These are phyloP conservation scores for Leishmania tropica DNA, from an alignment of 208 protist species.

Conservation along the genomic window DNA sequence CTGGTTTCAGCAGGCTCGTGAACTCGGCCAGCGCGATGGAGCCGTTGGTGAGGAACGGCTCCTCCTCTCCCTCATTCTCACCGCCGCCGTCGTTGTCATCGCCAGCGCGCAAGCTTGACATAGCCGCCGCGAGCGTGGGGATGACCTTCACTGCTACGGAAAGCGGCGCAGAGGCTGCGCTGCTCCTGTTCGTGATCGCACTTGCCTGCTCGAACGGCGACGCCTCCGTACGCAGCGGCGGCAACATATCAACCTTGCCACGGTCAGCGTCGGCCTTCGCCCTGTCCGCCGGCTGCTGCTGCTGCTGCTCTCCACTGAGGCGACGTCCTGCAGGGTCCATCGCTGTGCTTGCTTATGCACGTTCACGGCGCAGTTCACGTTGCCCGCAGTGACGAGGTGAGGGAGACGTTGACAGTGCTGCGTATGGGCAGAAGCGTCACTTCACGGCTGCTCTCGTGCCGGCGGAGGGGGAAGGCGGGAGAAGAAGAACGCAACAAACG, in stretches of 20 bases:
- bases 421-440: not conserved
- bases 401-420: not conserved
- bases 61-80: conserved; percentile 10
- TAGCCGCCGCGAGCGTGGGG: conserved; percentile 1
- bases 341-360: not conserved
- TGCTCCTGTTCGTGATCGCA: not conserved
- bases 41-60: conserved; percentile 39
- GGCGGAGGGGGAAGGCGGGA: not conserved
- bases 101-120: not conserved
- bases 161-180: not conserved
- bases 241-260: not conserved
- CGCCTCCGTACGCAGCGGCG: too few relatives aligned
- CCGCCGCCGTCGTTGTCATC: not conserved
- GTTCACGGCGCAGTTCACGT: not conserved
- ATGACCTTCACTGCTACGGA: not conserved
- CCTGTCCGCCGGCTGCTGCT: not conserved
- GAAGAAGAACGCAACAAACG: not conserved
- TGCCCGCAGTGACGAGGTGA: not conserved
- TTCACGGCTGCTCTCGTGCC: too few relatives aligned
- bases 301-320: not conserved
- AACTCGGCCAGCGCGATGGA: conserved; percentile 69
- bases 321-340: conserved; percentile 1
- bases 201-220: not conserved
- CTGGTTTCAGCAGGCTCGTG: conserved; percentile 45
- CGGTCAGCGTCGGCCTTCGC: not conserved